phyloP scores from a whole-genome alignment of 441 rosid genomes.

The Euphorbia neoarborescens region DNA sequence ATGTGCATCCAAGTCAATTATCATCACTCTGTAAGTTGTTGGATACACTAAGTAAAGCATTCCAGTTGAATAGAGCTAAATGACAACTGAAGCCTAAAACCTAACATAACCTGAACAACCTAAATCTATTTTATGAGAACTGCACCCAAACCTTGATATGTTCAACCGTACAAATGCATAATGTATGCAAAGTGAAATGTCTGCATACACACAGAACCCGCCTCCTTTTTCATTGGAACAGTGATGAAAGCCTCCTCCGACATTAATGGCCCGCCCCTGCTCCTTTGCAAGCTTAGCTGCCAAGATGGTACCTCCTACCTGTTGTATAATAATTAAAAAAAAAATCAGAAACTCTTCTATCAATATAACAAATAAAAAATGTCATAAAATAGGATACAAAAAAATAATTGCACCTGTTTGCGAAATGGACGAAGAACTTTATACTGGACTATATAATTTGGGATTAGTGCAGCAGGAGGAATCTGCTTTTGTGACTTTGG shows the following conservation, averaged over 20 bases:
- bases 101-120: slow-evolving; percentile 1
- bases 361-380: background rate
- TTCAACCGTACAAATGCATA: slow-evolving; percentile 60
- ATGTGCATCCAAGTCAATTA: slow-evolving; percentile 95
- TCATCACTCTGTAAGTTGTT: slow-evolving; percentile 67
- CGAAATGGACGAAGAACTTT: slow-evolving; percentile 78
- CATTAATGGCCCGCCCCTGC: slow-evolving; percentile 87
- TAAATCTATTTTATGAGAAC: slow-evolving; percentile 12
- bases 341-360: slow-evolving; percentile 7
- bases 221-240: slow-evolving; percentile 74
- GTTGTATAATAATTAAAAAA: slow-evolving; percentile 18
- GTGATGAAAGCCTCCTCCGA: slow-evolving; percentile 98
- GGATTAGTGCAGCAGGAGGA: slow-evolving; percentile 70
- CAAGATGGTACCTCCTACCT: slow-evolving; percentile 91
- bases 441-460: slow-evolving; percentile 65
- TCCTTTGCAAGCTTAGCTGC: slow-evolving; percentile 86
- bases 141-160: slow-evolving; percentile 53
- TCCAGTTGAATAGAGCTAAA: slow-evolving; percentile 6
- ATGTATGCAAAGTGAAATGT: slow-evolving; percentile 80
- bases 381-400: slow-evolving; percentile 7
- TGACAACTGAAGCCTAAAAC: slow-evolving; percentile 12
- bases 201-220: slow-evolving; percentile 91
- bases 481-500: slow-evolving; percentile 39
- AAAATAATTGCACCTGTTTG: slow-evolving; percentile 49
- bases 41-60: slow-evolving; percentile 20